These are phyloP conservation scores for Fusarium sp. DNA, from an alignment of 2,329 filamentous ascomycete genomes.

Conservation along the genomic window DNA sequence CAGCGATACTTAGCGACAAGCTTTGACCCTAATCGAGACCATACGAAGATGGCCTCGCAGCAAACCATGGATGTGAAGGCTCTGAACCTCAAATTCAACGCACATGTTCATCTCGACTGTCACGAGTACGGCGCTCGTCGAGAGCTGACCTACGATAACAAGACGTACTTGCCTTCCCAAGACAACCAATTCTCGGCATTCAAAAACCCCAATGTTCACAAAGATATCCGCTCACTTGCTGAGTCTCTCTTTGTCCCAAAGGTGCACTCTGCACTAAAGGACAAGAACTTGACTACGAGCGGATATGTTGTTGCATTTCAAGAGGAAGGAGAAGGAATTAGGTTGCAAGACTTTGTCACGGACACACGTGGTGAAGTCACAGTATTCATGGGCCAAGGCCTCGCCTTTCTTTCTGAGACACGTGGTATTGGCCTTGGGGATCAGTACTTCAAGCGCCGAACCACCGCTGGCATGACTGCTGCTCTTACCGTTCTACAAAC, in stretches of 20 bases:
- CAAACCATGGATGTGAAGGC: conserved; percentile 50
- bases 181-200: conserved; percentile 51
- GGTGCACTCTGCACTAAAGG: conserved; percentile 42
- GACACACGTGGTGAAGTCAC: conserved; percentile 49
- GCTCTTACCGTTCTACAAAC: conserved; percentile 45
- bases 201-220: conserved; percentile 53
- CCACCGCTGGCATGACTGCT: conserved; percentile 47
- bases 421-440: conserved; percentile 49
- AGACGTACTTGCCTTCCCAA: conserved; percentile 37
- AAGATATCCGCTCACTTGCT: conserved; percentile 46
- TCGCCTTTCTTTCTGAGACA: conserved; percentile 50
- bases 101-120: conserved; percentile 50
- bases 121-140: conserved; percentile 49
- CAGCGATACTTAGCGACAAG: conserved; percentile 48
- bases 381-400: conserved; percentile 46
- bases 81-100: conserved; percentile 46
- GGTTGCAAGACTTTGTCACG: conserved; percentile 48
- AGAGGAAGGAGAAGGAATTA: conserved; percentile 38
- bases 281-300: conserved; percentile 42
- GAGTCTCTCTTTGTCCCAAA: conserved; percentile 47
- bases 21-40: conserved; percentile 52
- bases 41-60: conserved; percentile 50
- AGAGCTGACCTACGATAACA: conserved; percentile 19
- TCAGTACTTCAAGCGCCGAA: conserved; percentile 49
- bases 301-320: conserved; percentile 45